Conservation (phyloP, 495 filamentous ascomycete genomes). For the Pseudotulostoma volvatum region DNA sequence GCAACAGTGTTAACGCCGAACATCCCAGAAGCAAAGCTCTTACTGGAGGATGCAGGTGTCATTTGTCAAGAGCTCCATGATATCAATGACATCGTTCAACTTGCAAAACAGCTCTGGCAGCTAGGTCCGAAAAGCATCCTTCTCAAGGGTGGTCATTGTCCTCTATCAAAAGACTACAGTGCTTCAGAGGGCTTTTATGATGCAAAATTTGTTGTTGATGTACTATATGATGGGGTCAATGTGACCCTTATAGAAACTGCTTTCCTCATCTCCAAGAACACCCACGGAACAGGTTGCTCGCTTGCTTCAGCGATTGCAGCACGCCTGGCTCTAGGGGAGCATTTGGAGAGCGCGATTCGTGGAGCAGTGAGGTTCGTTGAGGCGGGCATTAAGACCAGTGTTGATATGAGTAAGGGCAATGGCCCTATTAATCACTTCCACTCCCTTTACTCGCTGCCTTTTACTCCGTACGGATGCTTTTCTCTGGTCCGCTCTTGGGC, state of each 20-base stretch:
- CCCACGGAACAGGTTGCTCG: conserved; percentile 91
- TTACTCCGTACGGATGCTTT: conserved; percentile 49
- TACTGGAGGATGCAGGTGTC: conserved; percentile 45
- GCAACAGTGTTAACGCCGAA: conserved; percentile 82
- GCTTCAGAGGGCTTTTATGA: conserved; percentile 39
- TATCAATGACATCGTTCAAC: conserved; percentile 41
- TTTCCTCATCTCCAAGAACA: conserved; percentile 58
- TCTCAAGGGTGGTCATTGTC: conserved; percentile 86
- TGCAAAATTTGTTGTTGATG: conserved; percentile 50
- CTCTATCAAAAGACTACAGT: conserved; percentile 43
- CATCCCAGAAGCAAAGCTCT: conserved; percentile 66
- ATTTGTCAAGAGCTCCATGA: conserved; percentile 31
- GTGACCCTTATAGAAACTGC: conserved; percentile 44
- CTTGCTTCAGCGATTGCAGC: conserved; percentile 87
- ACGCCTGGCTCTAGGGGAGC: conserved; percentile 55
- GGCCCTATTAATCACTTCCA: conserved; percentile 94
- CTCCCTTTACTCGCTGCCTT: conserved; percentile 62
- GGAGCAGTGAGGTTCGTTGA: conserved; percentile 65
- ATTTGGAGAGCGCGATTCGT: conserved; percentile 46
- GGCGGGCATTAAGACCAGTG: conserved; percentile 63
- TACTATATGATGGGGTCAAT: conserved; percentile 46
- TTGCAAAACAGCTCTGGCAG: conserved; percentile 48
- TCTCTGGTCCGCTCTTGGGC: conserved; percentile 1
- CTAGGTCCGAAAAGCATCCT: conserved; percentile 68
- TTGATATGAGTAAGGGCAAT: conserved; percentile 58